These are phyloP conservation scores for Eucalyptus curtisii DNA, from an alignment of 345 rosid genomes.

Conservation along the genomic window DNA sequence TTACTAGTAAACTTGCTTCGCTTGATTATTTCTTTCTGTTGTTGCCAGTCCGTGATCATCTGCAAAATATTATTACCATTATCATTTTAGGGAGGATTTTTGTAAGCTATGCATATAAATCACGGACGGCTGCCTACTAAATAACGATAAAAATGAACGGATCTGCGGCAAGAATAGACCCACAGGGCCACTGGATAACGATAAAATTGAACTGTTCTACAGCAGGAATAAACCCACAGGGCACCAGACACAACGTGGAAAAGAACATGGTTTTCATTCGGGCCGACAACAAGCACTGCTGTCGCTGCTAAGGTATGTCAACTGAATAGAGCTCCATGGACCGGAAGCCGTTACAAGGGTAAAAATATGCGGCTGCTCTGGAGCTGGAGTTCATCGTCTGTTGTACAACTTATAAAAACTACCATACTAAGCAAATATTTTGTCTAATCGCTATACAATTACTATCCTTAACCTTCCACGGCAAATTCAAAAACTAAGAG, in stretches of 20 bases:
- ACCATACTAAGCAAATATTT: not conserved
- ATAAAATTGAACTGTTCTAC: not conserved
- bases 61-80: not conserved
- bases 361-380: not conserved
- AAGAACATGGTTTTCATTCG: not conserved
- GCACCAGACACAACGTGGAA: not conserved
- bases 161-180: too few relatives aligned
- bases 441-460: not conserved
- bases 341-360: too few relatives aligned
- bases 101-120: not conserved
- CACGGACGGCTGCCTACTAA: not conserved
- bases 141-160: too few relatives aligned
- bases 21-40: not conserved
- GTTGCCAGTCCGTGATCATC: not conserved
- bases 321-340: too few relatives aligned
- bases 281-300: not conserved
- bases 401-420: not conserved
- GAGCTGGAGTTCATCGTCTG: not conserved
- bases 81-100: not conserved
- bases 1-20: not conserved
- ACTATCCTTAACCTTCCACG: not conserved
- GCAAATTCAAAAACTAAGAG: not conserved
- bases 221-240: not conserved
- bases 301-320: not conserved
- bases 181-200: too few relatives aligned